Percentiles rank a stretch among this genome's conserved stretches.
Conservation (phyloP, 495 filamentous ascomycete species). For the Cryomyces antarcticus region DNA sequence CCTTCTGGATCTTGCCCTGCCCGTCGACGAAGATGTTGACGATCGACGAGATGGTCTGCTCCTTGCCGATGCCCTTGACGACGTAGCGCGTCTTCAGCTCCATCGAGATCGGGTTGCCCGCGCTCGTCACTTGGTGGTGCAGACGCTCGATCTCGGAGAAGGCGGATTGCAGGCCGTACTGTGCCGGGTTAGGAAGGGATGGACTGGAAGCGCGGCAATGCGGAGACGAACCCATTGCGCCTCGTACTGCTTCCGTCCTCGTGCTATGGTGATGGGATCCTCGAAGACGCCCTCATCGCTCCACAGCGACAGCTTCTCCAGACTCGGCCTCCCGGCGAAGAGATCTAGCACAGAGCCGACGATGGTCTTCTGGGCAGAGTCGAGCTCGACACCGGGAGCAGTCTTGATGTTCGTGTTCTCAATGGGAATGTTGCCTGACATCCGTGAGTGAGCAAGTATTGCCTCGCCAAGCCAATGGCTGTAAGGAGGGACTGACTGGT, state of each 20-base stretch:
- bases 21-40: slow-evolving; percentile 25
- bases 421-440: slow-evolving; percentile 8
- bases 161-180: slow-evolving; percentile 17
- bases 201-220: not conserved
- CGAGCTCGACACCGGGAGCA: slow-evolving; percentile 25
- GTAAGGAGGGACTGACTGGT: too few relatives aligned
- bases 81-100: slow-evolving; percentile 31
- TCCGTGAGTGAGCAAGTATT: not conserved
- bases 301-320: slow-evolving; percentile 36
- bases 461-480: too few relatives aligned
- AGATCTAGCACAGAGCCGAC: slow-evolving; percentile 38
- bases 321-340: slow-evolving; percentile 33
- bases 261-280: slow-evolving; percentile 30
- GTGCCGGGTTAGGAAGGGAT: too few relatives aligned
- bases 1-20: slow-evolving; percentile 26
- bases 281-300: slow-evolving; percentile 26
- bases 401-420: slow-evolving; percentile 29
- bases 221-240: slow-evolving; percentile 28
- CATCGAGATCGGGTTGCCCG: slow-evolving; percentile 34
- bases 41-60: slow-evolving; percentile 29
- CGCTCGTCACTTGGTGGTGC: slow-evolving; percentile 26
- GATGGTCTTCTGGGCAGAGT: slow-evolving; percentile 25
- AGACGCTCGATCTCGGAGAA: slow-evolving; percentile 28
- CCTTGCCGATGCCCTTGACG: slow-evolving; percentile 29
- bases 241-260: slow-evolving; percentile 27